A percentile compares a stretch with the other conserved stretches of the same genome.
Conservation (phyloP, 2,329 filamentous ascomycete species). For the Furcasterigmium sp. region DNA sequence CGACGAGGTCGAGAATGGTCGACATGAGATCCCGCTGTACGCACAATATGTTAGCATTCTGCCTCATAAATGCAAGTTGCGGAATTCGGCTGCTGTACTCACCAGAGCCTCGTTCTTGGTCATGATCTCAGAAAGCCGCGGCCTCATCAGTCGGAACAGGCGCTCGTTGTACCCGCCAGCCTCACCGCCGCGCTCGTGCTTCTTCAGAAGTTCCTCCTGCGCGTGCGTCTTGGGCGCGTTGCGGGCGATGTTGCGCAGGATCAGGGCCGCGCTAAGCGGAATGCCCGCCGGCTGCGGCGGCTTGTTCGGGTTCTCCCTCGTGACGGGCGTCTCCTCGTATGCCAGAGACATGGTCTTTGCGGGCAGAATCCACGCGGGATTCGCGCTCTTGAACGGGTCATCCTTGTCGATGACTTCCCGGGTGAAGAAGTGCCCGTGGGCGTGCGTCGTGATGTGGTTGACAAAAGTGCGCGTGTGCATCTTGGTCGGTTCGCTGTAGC, state of each 20-base stretch:
- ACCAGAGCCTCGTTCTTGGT: constrained; percentile 62
- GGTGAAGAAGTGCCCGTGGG: constrained; percentile 26
- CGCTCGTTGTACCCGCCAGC: constrained; percentile 60
- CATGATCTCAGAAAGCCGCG: constrained; percentile 63
- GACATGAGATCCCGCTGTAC: not conserved
- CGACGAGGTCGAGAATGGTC: constrained; percentile 3
- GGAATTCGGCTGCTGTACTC: constrained; percentile 21
- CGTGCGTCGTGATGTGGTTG: constrained; percentile 64
- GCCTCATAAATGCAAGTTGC: not conserved
- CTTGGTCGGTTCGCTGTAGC: constrained; percentile 41
- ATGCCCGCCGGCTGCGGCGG: constrained; percentile 66
- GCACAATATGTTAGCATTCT: not conserved
- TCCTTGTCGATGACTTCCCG: constrained; percentile 20
- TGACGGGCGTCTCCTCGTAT: constrained; percentile 51
- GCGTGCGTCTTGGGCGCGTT: constrained; percentile 58
- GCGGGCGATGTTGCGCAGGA: constrained; percentile 72
- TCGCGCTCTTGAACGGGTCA: not conserved
- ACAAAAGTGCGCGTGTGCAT: constrained; percentile 48
- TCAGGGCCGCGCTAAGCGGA: constrained; percentile 70
- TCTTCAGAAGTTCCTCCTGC: constrained; percentile 47
- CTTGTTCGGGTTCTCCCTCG: constrained; percentile 52
- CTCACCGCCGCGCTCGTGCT: constrained; percentile 39
- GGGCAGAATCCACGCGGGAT: constrained; percentile 43
- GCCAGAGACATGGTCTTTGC: constrained; percentile 50
- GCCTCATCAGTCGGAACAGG: constrained; percentile 61